These are phyloP conservation scores for Lachnellula arida DNA, from an alignment of 2,329 filamentous ascomycete species.

Conservation along the genomic window DNA sequence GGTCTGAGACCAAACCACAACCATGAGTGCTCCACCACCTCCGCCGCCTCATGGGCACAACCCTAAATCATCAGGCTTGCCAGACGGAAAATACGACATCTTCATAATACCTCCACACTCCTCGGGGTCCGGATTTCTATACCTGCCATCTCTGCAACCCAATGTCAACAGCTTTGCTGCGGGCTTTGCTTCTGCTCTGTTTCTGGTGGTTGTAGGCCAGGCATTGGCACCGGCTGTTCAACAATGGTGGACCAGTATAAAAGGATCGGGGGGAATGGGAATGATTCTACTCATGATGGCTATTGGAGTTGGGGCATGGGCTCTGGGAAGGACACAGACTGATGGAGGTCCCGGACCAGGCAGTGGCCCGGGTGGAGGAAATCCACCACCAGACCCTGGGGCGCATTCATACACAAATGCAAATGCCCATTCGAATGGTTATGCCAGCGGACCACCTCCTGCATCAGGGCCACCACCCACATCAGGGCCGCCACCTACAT, in stretches of 20 bases:
- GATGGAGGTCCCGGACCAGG: conserved; percentile 37
- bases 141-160: conserved; percentile 83
- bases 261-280: conserved; percentile 67
- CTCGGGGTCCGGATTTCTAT: conserved; percentile 82
- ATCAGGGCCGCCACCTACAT: conserved; percentile 9
- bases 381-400: conserved; percentile 12
- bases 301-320: conserved; percentile 76
- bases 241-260: conserved; percentile 66
- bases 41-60: conserved; percentile 81
- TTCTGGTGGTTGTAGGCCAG: conserved; percentile 67
- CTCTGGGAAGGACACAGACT: conserved; percentile 61
- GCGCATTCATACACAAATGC: conserved; percentile 18
- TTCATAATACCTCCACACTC: conserved; percentile 94
- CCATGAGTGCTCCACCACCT: conserved; percentile 56
- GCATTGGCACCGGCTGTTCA: conserved; percentile 69
- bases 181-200: conserved; percentile 72
- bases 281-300: conserved; percentile 67
- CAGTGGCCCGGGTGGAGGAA: conserved; percentile 13
- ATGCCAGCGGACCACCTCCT: conserved; percentile 17
- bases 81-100: conserved; percentile 91
- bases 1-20: conserved; percentile 11
- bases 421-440: conserved; percentile 22
- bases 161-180: conserved; percentile 89
- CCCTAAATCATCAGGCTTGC: conserved; percentile 67
- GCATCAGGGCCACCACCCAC: conserved; percentile 18